Percentiles rank a stretch among this genome's conserved stretches.
phyloP scores from a whole-genome alignment of 2,329 filamentous ascomycete genomes.

The Aureobasidium melanogenum region DNA sequence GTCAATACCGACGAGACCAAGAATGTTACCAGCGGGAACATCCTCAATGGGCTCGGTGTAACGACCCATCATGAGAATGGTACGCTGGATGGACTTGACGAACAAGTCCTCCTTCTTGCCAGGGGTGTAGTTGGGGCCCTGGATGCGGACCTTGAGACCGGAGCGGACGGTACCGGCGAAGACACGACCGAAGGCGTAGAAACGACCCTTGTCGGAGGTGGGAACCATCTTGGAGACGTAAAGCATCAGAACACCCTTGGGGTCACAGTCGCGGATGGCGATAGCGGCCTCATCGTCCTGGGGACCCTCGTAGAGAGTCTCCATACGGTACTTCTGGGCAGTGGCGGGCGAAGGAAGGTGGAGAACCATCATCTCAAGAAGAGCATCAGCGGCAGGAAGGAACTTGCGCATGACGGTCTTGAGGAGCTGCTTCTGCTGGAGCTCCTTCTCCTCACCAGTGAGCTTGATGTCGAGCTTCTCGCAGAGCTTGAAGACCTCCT shows the following conservation, averaged over 20 bases:
- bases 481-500: constrained; percentile 73
- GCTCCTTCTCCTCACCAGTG: constrained; percentile 71
- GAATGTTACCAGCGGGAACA: constrained; percentile 99
- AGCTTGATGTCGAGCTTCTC: constrained; percentile 97
- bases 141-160: constrained; percentile 98
- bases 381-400: constrained; percentile 93
- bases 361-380: constrained; percentile 99
- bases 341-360: constrained; percentile 94
- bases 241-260: constrained; percentile 97
- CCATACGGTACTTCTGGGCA: constrained; percentile 94
- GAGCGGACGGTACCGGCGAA: constrained; percentile 97
- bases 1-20: constrained; percentile 97
- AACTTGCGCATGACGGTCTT: constrained; percentile 99
- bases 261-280: constrained; percentile 96
- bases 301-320: constrained; percentile 97
- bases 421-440: constrained; percentile 95
- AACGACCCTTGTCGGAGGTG: constrained; percentile 98
- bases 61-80: constrained; percentile 99
- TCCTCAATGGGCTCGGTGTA: constrained; percentile 98
- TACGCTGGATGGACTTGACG: constrained; percentile 99
- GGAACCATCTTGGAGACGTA: constrained; percentile 99
- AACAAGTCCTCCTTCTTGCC: constrained; percentile 99
- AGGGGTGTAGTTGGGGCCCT: constrained; percentile 96
- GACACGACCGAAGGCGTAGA: constrained; percentile 99
- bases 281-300: constrained; percentile 83